These are phyloP conservation scores for Botrytis aclada DNA, from an alignment of 2,329 filamentous ascomycete genomes.

Conservation along the genomic window DNA sequence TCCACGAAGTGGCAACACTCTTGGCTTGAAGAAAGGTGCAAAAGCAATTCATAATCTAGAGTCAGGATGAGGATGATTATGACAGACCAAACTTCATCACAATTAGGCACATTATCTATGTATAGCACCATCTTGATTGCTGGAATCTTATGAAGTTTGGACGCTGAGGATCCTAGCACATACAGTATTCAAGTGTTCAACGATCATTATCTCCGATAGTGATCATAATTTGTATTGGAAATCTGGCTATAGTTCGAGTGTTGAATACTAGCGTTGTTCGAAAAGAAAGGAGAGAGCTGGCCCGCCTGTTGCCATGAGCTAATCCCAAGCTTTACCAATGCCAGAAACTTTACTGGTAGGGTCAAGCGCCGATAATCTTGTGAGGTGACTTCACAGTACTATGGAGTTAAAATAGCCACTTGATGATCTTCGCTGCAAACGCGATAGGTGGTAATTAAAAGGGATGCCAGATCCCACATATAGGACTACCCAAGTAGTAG, in stretches of 20 bases:
- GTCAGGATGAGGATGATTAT: neutral
- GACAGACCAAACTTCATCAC: neutral
- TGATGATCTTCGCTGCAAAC: neutral
- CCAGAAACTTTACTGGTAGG: neutral
- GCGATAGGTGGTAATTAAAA: fast-evolving
- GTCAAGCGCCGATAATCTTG: neutral
- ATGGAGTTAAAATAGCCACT: neutral
- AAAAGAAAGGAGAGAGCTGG: neutral
- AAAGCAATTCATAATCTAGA: neutral
- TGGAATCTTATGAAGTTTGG: neutral
- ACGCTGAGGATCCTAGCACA: no score
- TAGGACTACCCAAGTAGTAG: neutral
- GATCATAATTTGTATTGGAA: neutral
- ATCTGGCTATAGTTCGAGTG: neutral
- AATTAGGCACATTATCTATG: neutral
- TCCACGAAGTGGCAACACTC: neutral
- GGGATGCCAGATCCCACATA: neutral
- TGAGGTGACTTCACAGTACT: neutral
- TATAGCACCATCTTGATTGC: neutral
- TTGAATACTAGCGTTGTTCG: no score
- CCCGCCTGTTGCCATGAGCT: neutral
- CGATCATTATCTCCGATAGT: neutral
- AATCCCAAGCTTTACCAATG: neutral
- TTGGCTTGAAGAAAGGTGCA: neutral
- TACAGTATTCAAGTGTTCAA: neutral